A percentile compares a stretch with the other conserved stretches of the same genome.
phyloP scores from a whole-genome alignment of 2,329 filamentous ascomycete species.

The Ceratocystis colombiana region DNA sequence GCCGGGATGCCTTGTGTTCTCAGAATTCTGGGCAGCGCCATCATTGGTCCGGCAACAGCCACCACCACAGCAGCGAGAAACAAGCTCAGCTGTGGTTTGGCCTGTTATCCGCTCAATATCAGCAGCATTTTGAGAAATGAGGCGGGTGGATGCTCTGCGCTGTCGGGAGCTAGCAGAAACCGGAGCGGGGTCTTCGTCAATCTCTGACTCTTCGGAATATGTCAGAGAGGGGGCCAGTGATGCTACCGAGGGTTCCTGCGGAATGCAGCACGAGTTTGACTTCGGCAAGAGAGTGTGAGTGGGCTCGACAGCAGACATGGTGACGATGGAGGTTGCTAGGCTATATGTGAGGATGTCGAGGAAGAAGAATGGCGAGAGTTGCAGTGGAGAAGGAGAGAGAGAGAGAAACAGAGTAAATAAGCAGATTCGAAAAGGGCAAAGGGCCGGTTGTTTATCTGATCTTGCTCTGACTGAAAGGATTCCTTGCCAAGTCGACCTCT shows the following conservation, averaged over 20 bases:
- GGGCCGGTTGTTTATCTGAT: slow-evolving; percentile 6
- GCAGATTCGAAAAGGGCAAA: background rate
- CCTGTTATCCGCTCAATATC: slow-evolving; percentile 56
- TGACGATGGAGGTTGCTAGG: slow-evolving; percentile 3
- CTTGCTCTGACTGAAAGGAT: background rate
- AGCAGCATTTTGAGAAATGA: slow-evolving; percentile 53
- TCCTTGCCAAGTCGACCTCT: background rate
- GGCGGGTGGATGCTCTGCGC: slow-evolving; percentile 58
- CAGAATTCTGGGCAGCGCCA: slow-evolving; percentile 38
- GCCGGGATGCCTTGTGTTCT: slow-evolving; percentile 27
- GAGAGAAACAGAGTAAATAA: background rate
- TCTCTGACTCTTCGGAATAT: slow-evolving; percentile 53
- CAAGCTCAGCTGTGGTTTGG: slow-evolving; percentile 51
- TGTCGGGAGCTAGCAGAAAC: slow-evolving; percentile 36
- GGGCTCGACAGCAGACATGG: slow-evolving; percentile 29
- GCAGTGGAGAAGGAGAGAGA: background rate
- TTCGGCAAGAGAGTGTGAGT: slow-evolving; percentile 32
- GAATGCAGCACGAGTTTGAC: slow-evolving; percentile 32
- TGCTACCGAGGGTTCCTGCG: slow-evolving; percentile 36
- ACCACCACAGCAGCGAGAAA: slow-evolving; percentile 54
- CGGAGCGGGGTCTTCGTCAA: slow-evolving; percentile 43
- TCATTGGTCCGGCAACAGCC: slow-evolving; percentile 50
- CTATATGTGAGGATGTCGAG: background rate
- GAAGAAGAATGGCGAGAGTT: background rate
- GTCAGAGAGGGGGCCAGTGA: slow-evolving; percentile 53